These are phyloP conservation scores for Astrothelium subdiscretum DNA, from an alignment of 495 filamentous ascomycete species.

Conservation along the genomic window DNA sequence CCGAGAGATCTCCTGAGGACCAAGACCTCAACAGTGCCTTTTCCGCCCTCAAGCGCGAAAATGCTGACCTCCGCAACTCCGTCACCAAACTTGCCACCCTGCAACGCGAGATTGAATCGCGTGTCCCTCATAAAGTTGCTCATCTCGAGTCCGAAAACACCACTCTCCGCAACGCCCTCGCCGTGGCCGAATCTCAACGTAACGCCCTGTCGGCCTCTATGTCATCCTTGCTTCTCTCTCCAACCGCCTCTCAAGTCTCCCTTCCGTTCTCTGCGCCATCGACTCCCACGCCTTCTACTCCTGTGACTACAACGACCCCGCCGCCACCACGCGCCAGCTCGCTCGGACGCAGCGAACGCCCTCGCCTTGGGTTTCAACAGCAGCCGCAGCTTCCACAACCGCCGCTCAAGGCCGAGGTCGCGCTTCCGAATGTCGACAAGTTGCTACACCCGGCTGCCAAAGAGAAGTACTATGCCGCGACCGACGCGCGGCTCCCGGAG, in stretches of 20 bases:
- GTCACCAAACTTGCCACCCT: background rate
- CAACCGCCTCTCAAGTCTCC: background rate
- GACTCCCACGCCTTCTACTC: no score
- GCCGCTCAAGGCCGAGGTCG: background rate
- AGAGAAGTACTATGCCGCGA: background rate
- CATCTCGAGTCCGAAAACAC: background rate
- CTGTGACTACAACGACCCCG: no score
- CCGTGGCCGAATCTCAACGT: background rate
- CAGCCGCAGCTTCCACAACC: background rate
- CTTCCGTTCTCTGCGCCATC: no score
- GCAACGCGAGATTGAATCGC: background rate
- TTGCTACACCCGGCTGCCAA: background rate
- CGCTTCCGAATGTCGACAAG: background rate
- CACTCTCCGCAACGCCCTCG: background rate
- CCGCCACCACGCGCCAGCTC: background rate
- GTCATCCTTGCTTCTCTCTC: background rate
- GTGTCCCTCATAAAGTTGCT: background rate
- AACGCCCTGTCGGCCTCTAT: background rate
- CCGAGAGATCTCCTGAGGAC: background rate
- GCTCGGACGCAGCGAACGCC: background rate
- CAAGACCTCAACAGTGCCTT: background rate
- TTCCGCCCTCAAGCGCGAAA: background rate
- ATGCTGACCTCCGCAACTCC: background rate
- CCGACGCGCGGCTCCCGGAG: background rate
- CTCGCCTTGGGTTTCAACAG: background rate